phyloP scores from a whole-genome alignment of 306 rosid genomes.

The Pyrus communis region DNA sequence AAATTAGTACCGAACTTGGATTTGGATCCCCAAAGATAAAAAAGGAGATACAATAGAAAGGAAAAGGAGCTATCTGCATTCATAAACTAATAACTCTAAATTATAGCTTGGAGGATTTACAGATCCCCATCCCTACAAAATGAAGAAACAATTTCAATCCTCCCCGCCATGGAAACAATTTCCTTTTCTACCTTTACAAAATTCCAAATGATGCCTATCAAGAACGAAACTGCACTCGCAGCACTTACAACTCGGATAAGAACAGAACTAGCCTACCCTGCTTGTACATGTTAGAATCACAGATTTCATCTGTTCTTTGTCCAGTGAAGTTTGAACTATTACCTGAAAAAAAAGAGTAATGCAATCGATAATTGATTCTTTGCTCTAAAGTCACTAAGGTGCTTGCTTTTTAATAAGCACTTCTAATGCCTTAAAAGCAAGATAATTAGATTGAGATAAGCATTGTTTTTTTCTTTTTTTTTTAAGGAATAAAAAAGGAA shows the following conservation, averaged over 20 bases:
- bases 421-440: background rate
- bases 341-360: conserved; percentile 43
- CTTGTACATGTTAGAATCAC: conserved; percentile 56
- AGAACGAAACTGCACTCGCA: conserved; percentile 5
- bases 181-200: background rate
- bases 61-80: too few species aligned
- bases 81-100: background rate
- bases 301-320: conserved; percentile 68
- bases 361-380: background rate
- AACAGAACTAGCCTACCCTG: conserved; percentile 52
- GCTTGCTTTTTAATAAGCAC: background rate
- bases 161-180: background rate
- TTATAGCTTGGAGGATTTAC: conserved; percentile 9
- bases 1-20: too few species aligned
- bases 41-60: background rate
- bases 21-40: too few species aligned
- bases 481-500: background rate
- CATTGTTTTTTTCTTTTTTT: background rate
- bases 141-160: background rate
- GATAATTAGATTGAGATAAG: background rate
- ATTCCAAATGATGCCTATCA: background rate
- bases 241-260: conserved; percentile 5
- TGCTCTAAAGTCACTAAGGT: background rate
- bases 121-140: conserved; percentile 1
- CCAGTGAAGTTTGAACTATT: conserved; percentile 67